Conservation (phyloP, 768 basidiomycete genomes). For the Podaxis sp. region DNA sequence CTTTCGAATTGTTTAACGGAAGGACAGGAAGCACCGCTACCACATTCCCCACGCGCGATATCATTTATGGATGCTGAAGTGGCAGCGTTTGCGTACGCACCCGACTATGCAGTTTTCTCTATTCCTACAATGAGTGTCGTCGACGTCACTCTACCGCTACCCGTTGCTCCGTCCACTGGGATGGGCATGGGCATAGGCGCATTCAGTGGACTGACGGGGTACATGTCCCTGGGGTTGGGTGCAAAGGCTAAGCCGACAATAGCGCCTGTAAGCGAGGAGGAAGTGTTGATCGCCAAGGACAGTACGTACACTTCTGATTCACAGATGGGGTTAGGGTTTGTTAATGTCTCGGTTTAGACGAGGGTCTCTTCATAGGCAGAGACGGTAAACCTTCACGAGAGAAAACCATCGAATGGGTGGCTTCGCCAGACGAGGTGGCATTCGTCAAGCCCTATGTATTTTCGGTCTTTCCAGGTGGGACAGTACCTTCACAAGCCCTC, state of each 20-base stretch:
- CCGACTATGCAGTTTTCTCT: conserved; percentile 72
- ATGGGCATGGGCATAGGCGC: conserved; percentile 61
- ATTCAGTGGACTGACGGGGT: conserved; percentile 71
- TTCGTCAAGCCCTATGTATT: conserved; percentile 77
- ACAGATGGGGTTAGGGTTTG: not conserved
- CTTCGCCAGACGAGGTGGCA: conserved; percentile 84
- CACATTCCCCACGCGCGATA: conserved; percentile 88
- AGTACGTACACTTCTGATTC: conserved; percentile 41
- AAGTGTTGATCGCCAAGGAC: conserved; percentile 74
- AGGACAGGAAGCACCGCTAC: conserved; percentile 68
- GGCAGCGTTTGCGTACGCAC: conserved; percentile 74
- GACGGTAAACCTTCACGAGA: conserved; percentile 52
- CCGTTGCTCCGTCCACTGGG: conserved; percentile 36
- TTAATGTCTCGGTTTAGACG: conserved; percentile 37
- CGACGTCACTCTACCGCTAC: conserved; percentile 49
- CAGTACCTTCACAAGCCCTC: conserved; percentile 33
- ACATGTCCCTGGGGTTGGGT: conserved; percentile 81
- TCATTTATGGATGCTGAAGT: conserved; percentile 62
- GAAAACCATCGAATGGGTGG: conserved; percentile 63
- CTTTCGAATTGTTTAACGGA: not conserved
- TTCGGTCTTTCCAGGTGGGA: conserved; percentile 67
- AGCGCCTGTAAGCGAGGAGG: conserved; percentile 49
- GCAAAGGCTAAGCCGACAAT: conserved; percentile 67
- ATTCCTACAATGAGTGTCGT: conserved; percentile 52
- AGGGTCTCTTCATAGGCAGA: conserved; percentile 59